Evolutionary conservation across 2,329 filamentous ascomycete genomes (phyloP), one percentile per base, ranked within the genome.

Genomic region (Ophiostoma sp.): DNA sequence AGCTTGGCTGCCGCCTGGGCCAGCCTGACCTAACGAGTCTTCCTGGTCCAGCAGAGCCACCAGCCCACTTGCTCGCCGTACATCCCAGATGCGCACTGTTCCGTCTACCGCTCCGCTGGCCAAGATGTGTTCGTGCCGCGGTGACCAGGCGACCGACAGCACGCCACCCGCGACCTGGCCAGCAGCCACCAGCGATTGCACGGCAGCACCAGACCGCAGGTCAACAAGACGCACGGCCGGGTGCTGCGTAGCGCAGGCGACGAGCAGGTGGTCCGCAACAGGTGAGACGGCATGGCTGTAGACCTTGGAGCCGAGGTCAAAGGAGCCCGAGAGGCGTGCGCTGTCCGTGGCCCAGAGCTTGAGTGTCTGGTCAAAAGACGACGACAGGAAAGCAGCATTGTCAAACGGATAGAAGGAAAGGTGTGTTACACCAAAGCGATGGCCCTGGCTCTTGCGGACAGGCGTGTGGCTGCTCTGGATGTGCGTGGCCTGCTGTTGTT

Each of bases 191-290:
- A 95, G 85, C 0, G 90, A 89, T 79, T 94, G 92, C 1, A 92
- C 90, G 66, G 87, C 89, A 19, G 94, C 88, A 2, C 94, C 94
- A 0, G 94, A 95, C 70, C 93, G 92, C 45, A 98, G 86, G 79
- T 98, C 95, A 6, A 98, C 89, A 7, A 98, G 88, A 19, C 94
- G 90, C 17, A 97, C 92, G 33, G 92, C 87, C 7, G 93, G 93
- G 79, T 96, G 91, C 76, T 97, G 94, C 0, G 94, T 97, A 0
- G 93, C 95, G 78, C 94, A 96, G 11, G 95, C 94, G 11, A 98
- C 92, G 3, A 97, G 87, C 0, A 97, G 85, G 78, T 94, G 87
- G 70, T 89, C 84, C 72, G 93, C 88, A 73, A 95, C 84, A 57
- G 91, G 87, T 0, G 94, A 97, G 33, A 93, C 87, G 0, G 92